Percentiles rank a stretch among this genome's conserved stretches.
Conservation (phyloP, 2,329 filamentous ascomycete genomes). For the Bipolaris sorokiniana region DNA sequence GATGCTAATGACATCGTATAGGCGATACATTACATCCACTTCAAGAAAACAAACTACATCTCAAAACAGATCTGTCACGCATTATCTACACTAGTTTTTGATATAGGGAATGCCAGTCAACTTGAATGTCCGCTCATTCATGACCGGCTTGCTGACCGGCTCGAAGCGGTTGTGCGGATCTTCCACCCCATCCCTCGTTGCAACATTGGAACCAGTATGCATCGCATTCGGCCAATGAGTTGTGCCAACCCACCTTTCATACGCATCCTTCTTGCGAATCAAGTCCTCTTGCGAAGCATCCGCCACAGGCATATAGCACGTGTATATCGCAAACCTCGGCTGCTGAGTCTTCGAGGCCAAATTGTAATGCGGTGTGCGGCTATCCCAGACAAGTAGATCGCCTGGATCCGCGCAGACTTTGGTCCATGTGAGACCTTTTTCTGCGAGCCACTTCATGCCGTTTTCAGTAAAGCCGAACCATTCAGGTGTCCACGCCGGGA, state of each 20-base stretch:
- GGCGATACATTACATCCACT: no score
- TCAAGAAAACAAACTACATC: neutral
- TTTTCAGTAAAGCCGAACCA: slow-evolving; percentile 45
- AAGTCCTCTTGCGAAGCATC: slow-evolving; percentile 45
- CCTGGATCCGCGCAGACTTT: slow-evolving; percentile 54
- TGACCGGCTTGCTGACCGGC: slow-evolving; percentile 50
- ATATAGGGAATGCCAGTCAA: slow-evolving; percentile 58
- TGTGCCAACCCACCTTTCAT: slow-evolving; percentile 26
- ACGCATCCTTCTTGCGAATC: slow-evolving; percentile 39
- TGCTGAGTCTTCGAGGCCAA: slow-evolving; percentile 35
- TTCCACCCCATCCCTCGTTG: slow-evolving; percentile 39
- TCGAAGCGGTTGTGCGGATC: slow-evolving; percentile 46
- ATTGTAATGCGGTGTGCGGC: slow-evolving; percentile 50
- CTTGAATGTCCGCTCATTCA: slow-evolving; percentile 53
- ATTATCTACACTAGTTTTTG: neutral
- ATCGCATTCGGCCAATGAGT: slow-evolving; percentile 47
- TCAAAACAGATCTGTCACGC: neutral
- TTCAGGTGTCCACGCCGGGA: slow-evolving; percentile 40
- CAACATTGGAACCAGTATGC: slow-evolving; percentile 42
- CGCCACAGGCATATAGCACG: slow-evolving; percentile 48
- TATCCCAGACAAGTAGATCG: slow-evolving; percentile 54
- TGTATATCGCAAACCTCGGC: slow-evolving; percentile 43
- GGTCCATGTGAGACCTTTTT: slow-evolving; percentile 46
- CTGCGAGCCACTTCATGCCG: slow-evolving; percentile 52
- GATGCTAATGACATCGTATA: no score